A percentile compares a stretch with the other conserved stretches of the same genome.
These are phyloP conservation scores for Hypoxylon trugodes DNA, from an alignment of 495 filamentous ascomycete species.

Conservation along the genomic window DNA sequence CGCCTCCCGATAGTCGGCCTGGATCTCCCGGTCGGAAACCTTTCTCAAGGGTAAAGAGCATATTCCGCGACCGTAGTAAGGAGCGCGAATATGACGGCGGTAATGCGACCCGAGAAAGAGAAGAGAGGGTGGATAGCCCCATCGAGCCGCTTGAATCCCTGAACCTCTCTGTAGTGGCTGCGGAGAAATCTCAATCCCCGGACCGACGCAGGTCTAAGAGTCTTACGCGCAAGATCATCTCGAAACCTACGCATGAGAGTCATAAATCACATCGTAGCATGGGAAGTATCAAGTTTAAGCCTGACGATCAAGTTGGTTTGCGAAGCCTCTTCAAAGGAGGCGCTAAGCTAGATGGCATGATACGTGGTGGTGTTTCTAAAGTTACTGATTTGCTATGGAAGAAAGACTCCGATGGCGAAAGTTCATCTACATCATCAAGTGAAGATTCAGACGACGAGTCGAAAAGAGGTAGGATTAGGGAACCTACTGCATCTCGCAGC, in stretches of 20 bases:
- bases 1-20: conserved; percentile 51
- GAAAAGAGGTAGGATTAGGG: conserved; percentile 44
- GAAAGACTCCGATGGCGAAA: conserved; percentile 46
- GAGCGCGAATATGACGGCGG: conserved; percentile 37
- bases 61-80: conserved; percentile 58
- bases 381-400: conserved; percentile 59
- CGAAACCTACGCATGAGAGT: conserved; percentile 43
- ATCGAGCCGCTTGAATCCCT: conserved; percentile 30
- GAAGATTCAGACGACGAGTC: conserved; percentile 53
- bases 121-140: conserved; percentile 35
- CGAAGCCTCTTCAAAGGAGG: conserved; percentile 53
- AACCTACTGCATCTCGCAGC: conserved; percentile 36
- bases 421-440: conserved; percentile 46
- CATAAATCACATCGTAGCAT: conserved; percentile 52
- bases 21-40: conserved; percentile 56
- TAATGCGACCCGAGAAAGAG: conserved; percentile 33
- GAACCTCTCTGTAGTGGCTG: conserved; percentile 35
- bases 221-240: conserved; percentile 45
- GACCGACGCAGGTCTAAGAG: conserved; percentile 49
- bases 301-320: conserved; percentile 53
- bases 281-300: conserved; percentile 47
- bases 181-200: conserved; percentile 40
- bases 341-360: conserved; percentile 56
- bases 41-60: conserved; percentile 54
- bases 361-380: conserved; percentile 59